Conservation (phyloP, 768 basidiomycete genomes). For the Leccinum imitatum region DNA sequence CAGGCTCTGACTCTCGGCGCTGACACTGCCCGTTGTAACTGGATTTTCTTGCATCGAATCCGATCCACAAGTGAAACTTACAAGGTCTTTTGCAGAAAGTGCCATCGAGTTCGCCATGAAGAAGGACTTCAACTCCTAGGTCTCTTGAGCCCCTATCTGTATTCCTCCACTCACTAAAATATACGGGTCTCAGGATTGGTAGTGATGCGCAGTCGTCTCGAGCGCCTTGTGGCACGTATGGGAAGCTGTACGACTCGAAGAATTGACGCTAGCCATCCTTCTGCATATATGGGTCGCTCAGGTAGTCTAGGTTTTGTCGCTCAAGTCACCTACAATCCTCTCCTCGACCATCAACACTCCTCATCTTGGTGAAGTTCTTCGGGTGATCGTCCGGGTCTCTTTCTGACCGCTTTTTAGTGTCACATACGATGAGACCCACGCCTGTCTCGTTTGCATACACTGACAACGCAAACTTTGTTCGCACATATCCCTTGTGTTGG, state of each 20-base stretch:
- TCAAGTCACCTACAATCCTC: no score
- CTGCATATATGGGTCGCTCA: neutral
- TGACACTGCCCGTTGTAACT: neutral
- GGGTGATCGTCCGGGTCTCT: neutral
- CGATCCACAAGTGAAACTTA: neutral
- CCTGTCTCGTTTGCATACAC: neutral
- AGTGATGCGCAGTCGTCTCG: neutral
- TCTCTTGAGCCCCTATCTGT: neutral
- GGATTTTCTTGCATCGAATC: neutral
- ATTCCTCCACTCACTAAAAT: no score
- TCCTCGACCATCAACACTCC: neutral
- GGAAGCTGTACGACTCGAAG: neutral
- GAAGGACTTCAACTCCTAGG: neutral
- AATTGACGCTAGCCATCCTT: neutral
- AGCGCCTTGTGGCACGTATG: neutral
- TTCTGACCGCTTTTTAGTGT: neutral
- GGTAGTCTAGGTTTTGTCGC: no score
- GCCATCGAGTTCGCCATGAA: neutral
- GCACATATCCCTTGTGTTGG: neutral
- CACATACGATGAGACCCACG: neutral
- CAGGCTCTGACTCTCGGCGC: neutral
- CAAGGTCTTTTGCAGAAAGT: neutral
- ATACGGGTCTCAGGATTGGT: neutral
- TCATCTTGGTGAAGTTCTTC: neutral
- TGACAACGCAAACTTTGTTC: rapidly evolving